phyloP scores from a whole-genome alignment of 2,329 filamentous ascomycete species.

The Pseudocercospora pini-densiflorae region DNA sequence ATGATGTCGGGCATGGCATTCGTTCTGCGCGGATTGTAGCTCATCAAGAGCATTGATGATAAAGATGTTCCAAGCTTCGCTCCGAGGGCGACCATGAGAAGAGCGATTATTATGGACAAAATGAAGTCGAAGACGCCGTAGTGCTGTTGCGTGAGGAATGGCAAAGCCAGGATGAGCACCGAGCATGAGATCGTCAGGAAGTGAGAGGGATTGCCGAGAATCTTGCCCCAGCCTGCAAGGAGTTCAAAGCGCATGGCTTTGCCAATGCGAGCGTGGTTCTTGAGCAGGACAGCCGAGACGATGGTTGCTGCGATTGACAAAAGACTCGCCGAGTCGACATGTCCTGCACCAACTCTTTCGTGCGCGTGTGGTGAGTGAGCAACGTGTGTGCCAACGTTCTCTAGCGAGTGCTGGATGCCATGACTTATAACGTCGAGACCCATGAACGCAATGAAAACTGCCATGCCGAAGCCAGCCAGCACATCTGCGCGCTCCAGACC shows the following conservation, averaged over 20 bases:
- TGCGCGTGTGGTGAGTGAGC: constrained; percentile 64
- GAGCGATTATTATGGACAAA: constrained; percentile 79
- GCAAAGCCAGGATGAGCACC: constrained; percentile 76
- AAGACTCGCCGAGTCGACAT: constrained; percentile 78
- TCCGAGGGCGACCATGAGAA: constrained; percentile 87
- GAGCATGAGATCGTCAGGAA: constrained; percentile 92
- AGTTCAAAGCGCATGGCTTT: constrained; percentile 87
- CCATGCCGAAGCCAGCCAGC: constrained; percentile 93
- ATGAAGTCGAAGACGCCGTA: constrained; percentile 83
- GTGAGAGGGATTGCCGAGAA: constrained; percentile 95
- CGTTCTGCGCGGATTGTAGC: constrained; percentile 61
- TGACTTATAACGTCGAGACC: constrained; percentile 95
- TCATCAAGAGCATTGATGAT: constrained; percentile 95
- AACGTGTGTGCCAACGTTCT: constrained; percentile 70
- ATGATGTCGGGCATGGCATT: constrained; percentile 60
- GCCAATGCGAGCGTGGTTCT: constrained; percentile 90
- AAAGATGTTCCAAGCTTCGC: constrained; percentile 82
- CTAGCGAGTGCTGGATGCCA: constrained; percentile 89
- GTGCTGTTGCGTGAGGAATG: constrained; percentile 78
- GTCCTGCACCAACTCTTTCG: constrained; percentile 71
- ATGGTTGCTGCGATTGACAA: constrained; percentile 82
- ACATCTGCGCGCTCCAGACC: constrained; percentile 88
- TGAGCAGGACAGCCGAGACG: constrained; percentile 82
- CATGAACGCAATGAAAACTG: constrained; percentile 95
- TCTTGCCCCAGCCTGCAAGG: constrained; percentile 77